These are phyloP conservation scores for Astrephomene gubernaculifera DNA, from an alignment of 139 green algal genomes.

Conservation along the genomic window DNA sequence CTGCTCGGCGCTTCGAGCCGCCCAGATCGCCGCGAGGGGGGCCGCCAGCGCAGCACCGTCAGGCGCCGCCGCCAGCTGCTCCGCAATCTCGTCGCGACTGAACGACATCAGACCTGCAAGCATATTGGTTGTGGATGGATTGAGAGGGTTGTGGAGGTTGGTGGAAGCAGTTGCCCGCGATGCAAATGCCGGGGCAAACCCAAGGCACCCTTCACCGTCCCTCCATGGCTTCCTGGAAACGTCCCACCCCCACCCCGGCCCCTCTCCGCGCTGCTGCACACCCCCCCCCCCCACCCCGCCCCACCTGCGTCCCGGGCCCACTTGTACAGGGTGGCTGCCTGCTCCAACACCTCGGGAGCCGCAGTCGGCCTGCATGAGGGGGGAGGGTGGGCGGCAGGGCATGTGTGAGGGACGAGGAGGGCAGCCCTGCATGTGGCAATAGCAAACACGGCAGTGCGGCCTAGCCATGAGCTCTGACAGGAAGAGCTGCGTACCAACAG, in stretches of 20 bases:
- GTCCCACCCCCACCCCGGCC: not conserved
- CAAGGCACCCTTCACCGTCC: no score
- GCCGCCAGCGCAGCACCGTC: constrained; percentile 5
- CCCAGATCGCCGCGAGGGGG: constrained; percentile 11
- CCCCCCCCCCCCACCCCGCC: not conserved
- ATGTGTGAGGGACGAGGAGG: not conserved
- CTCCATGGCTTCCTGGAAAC: not conserved
- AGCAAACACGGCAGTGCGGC: no score
- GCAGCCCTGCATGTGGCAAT: no score
- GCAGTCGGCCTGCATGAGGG: not conserved
- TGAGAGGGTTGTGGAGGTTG: no score
- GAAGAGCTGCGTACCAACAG: no score
- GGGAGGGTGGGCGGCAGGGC: not conserved
- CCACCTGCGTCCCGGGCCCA: constrained; percentile 27
- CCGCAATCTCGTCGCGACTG: constrained; percentile 38
- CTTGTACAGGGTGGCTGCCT: constrained; percentile 30
- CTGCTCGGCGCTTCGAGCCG: not conserved
- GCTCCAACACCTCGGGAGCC: not conserved
- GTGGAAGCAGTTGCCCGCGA: no score
- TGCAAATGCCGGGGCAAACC: no score
- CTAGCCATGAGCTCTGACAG: no score
- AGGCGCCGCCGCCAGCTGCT: constrained; percentile 23
- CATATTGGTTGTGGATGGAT: no score
- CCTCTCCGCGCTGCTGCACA: not conserved
- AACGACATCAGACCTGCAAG: constrained; percentile 1